These are phyloP conservation scores for Entelexis sorbosivorans DNA, from an alignment of 1,139 yeast genomes.

Conservation along the genomic window DNA sequence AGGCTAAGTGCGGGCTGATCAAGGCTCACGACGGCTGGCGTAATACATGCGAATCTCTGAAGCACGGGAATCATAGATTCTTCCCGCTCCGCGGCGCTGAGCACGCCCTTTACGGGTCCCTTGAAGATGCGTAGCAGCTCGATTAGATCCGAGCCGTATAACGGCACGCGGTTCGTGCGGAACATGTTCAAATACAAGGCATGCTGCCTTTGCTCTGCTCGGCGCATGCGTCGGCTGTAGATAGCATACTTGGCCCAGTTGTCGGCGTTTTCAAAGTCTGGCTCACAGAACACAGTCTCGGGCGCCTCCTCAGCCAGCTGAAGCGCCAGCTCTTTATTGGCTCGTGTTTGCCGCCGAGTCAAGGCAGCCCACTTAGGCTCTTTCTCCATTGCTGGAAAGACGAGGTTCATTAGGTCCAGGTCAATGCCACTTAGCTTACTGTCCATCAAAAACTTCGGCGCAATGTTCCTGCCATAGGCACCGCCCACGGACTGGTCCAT, in stretches of 20 bases:
- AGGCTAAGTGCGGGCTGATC: constrained; percentile 53
- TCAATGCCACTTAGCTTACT: background rate
- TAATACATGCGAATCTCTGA: constrained; percentile 72
- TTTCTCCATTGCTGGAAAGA: constrained; percentile 41
- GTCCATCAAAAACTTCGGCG: constrained; percentile 8
- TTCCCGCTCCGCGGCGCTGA: constrained; percentile 38
- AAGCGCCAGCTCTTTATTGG: constrained; percentile 38
- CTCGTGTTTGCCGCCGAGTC: constrained; percentile 39
- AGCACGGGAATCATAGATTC: constrained; percentile 41
- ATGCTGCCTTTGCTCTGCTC: constrained; percentile 46
- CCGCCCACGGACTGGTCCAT: constrained; percentile 53
- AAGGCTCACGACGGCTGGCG: constrained; percentile 74
- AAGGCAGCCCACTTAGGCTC: constrained; percentile 31
- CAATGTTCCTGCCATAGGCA: constrained; percentile 35
- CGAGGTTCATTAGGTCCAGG: constrained; percentile 49
- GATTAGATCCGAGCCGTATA: constrained; percentile 29
- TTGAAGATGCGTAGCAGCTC: constrained; percentile 7
- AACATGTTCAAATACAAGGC: constrained; percentile 47
- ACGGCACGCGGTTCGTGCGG: constrained; percentile 28
- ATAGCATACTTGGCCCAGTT: constrained; percentile 51
- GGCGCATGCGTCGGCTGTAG: constrained; percentile 36
- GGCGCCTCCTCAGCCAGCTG: constrained; percentile 21
- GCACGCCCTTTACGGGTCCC: constrained; percentile 24
- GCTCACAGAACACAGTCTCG: constrained; percentile 26
- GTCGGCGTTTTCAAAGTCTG: constrained; percentile 40